These are phyloP conservation scores for Paraphoma chrysanthemicola DNA, from an alignment of 2,329 filamentous ascomycete genomes.

Conservation along the genomic window DNA sequence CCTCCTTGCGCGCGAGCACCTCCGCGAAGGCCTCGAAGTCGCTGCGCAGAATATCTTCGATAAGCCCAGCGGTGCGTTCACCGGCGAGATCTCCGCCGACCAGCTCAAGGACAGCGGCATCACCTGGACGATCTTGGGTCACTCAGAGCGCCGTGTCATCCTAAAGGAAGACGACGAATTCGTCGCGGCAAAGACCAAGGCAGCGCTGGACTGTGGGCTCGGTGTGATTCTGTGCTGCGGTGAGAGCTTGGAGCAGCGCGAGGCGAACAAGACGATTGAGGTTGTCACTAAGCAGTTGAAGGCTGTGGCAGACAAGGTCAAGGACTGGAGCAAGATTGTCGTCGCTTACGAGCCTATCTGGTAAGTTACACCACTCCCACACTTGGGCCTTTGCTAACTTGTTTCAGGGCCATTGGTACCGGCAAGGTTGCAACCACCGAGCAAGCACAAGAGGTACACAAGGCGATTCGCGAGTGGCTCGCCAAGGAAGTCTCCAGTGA, in stretches of 20 bases:
- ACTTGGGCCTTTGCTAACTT: conserved; percentile 15
- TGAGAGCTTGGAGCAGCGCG: conserved; percentile 92
- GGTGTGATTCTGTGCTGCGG: conserved; percentile 97
- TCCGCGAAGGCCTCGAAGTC: conserved; percentile 79
- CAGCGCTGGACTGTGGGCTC: conserved; percentile 83
- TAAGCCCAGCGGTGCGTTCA: conserved; percentile 96
- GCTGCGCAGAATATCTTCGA: conserved; percentile 97
- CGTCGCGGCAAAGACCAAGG: conserved; percentile 93
- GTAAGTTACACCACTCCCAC: conserved; percentile 57
- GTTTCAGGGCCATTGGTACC: conserved; percentile 74
- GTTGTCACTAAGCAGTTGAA: conserved; percentile 85
- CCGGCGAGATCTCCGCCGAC: conserved; percentile 90
- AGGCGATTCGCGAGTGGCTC: conserved; percentile 89
- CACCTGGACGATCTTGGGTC: conserved; percentile 89
- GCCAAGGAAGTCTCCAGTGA: conserved; percentile 74
- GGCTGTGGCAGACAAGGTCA: conserved; percentile 78
- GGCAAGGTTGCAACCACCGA: conserved; percentile 62
- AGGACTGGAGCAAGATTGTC: conserved; percentile 93
- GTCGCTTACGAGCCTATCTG: conserved; percentile 99
- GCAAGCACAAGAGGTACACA: conserved; percentile 58
- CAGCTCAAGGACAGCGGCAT: conserved; percentile 91
- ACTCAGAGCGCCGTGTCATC: conserved; percentile 93
- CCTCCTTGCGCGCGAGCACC: conserved; percentile 79
- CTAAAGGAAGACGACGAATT: conserved; percentile 83
- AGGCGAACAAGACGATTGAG: conserved; percentile 82